Conservation (phyloP, 2,329 filamentous ascomycete genomes). For the Triangularia setosa region DNA sequence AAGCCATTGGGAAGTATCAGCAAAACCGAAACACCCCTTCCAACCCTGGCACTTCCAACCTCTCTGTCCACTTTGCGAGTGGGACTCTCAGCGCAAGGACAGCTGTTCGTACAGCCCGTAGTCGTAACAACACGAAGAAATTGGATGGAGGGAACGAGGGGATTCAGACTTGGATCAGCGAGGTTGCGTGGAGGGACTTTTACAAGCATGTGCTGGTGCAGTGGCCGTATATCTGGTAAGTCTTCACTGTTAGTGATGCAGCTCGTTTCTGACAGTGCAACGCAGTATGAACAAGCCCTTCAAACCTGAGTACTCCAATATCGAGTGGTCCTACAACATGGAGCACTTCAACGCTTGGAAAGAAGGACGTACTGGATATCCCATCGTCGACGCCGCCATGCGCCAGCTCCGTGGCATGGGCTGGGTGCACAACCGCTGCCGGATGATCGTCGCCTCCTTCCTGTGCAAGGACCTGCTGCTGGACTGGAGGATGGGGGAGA, state of each 20-base stretch:
- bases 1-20: conserved; percentile 59
- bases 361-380: conserved; percentile 70
- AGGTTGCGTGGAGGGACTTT: conserved; percentile 84
- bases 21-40: conserved; percentile 63
- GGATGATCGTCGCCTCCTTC: conserved; percentile 82
- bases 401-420: conserved; percentile 64
- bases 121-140: conserved; percentile 58
- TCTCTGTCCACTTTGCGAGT: conserved; percentile 67
- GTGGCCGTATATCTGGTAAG: conserved; percentile 74
- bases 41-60: conserved; percentile 58
- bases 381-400: conserved; percentile 85
- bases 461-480: conserved; percentile 74
- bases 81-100: conserved; percentile 65
- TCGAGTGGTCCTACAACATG: conserved; percentile 74
- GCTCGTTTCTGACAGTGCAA: background rate
- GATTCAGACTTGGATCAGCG: conserved; percentile 71
- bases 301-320: conserved; percentile 80
- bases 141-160: conserved; percentile 65
- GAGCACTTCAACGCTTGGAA: conserved; percentile 71
- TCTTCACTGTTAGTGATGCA: background rate
- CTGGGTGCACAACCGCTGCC: conserved; percentile 81
- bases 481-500: conserved; percentile 80
- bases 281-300: conserved; percentile 56
- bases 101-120: conserved; percentile 57
- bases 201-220: conserved; percentile 81